A percentile compares a stretch with the other conserved stretches of the same genome.
Conservation (phyloP, 1,139 yeast species). For the Diutina pseudorugosa region DNA sequence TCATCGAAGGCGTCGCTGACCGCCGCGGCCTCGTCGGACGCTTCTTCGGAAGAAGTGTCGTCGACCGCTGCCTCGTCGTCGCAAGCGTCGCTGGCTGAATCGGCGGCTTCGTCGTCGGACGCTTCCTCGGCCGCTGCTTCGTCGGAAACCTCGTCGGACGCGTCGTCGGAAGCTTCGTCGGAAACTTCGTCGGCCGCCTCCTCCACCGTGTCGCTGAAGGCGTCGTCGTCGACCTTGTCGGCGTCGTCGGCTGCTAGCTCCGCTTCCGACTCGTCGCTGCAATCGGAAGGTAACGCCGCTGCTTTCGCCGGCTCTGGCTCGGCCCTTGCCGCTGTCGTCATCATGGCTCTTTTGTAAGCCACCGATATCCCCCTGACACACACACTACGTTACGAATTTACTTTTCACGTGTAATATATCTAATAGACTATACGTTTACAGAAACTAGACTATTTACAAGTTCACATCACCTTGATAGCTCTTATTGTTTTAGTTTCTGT, state of each 20-base stretch:
- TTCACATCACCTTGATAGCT: no score
- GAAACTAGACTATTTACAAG: no score
- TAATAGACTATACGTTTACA: background rate
- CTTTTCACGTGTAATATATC: background rate
- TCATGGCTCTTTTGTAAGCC: slow-evolving; percentile 1
- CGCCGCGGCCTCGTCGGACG: background rate
- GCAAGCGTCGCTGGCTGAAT: background rate
- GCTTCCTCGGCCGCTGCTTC: background rate
- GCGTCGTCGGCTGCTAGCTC: background rate
- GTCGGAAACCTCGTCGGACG: background rate
- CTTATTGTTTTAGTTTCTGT: no score
- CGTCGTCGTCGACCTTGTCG: background rate
- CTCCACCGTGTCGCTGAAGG: background rate
- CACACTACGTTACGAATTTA: background rate
- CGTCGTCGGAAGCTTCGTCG: background rate
- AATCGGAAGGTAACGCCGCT: background rate
- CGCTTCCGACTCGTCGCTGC: background rate
- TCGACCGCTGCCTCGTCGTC: background rate
- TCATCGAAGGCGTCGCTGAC: background rate
- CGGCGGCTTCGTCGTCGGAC: background rate
- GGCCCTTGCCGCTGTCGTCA: background rate
- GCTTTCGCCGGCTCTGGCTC: background rate
- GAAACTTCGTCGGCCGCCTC: background rate
- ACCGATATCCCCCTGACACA: background rate
- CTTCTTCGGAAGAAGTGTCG: background rate